A percentile compares a stretch with the other conserved stretches of the same genome.
Conservation (phyloP, 192 early-diverging fungal genomes). For the Coemansia sp. region DNA sequence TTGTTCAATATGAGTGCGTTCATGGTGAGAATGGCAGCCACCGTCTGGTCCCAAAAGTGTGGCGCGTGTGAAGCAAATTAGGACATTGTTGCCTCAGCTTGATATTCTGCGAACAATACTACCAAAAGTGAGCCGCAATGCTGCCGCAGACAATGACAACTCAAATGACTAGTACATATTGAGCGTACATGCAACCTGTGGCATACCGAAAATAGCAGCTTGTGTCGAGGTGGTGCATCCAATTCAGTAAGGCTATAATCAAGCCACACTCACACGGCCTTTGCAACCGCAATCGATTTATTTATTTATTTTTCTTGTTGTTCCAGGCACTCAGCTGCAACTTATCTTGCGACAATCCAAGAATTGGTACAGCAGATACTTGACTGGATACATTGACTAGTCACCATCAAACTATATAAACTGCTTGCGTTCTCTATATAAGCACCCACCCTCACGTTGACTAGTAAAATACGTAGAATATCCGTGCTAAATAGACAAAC, state of each 20-base stretch:
- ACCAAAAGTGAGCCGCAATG: background rate
- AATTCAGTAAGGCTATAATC: background rate
- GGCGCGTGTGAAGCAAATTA: background rate
- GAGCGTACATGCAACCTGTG: background rate
- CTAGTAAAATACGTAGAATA: too few relatives aligned
- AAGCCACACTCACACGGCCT: background rate
- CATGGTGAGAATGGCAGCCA: background rate
- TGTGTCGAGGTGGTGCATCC: background rate
- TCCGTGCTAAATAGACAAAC: too few relatives aligned
- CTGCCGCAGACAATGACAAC: background rate
- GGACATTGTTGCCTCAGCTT: background rate
- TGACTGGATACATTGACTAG: too few relatives aligned
- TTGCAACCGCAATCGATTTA: background rate
- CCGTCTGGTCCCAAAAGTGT: background rate
- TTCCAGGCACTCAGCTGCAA: too few relatives aligned
- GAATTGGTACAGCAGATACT: too few relatives aligned
- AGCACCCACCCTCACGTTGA: too few relatives aligned
- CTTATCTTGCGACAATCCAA: too few relatives aligned
- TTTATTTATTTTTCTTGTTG: too few relatives aligned
- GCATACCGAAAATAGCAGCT: background rate
- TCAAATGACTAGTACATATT: background rate
- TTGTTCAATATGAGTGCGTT: background rate
- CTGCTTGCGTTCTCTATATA: too few relatives aligned
- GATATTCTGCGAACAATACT: background rate
- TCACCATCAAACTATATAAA: too few relatives aligned